phyloP scores from a whole-genome alignment of 306 rosid genomes.

The Cotoneaster glaucophyllus region DNA sequence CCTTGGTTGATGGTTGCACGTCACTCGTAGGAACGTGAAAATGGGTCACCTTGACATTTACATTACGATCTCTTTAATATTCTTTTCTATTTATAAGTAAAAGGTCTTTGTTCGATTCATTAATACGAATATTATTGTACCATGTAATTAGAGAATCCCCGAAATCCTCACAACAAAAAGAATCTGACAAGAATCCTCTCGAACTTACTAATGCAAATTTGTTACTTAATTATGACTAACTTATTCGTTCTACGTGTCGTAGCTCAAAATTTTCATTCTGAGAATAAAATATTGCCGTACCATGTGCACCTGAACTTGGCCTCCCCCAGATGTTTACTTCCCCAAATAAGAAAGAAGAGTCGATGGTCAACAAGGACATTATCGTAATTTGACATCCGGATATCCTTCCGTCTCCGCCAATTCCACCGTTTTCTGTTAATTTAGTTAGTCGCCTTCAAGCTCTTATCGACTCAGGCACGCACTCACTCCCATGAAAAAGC shows the following conservation, averaged over 20 bases:
- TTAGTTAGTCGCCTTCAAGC: neutral
- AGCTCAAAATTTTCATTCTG: too few relatives aligned
- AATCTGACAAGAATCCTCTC: too few relatives aligned
- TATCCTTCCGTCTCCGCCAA: neutral
- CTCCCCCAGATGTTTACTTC: constrained; percentile 14
- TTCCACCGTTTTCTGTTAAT: constrained; percentile 1
- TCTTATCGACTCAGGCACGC: neutral
- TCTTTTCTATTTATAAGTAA: too few relatives aligned
- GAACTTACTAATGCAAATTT: too few relatives aligned
- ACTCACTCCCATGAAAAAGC: constrained; percentile 12
- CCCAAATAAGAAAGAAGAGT: neutral
- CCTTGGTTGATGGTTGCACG: neutral
- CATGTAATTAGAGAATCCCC: too few relatives aligned
- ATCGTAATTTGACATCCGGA: neutral
- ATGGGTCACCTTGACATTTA: neutral
- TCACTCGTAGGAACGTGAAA: neutral
- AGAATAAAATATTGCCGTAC: constrained; percentile 3
- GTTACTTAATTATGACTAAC: too few relatives aligned
- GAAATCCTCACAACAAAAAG: too few relatives aligned
- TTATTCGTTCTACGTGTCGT: too few relatives aligned
- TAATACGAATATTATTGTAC: too few relatives aligned
- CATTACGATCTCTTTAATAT: too few relatives aligned
- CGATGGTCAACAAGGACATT: neutral
- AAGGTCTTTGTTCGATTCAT: accelerated
- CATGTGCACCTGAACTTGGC: constrained; percentile 20